phyloP scores from a whole-genome alignment of 371 early-diverging fungal genomes.

The Dichotomocladium elegans region DNA sequence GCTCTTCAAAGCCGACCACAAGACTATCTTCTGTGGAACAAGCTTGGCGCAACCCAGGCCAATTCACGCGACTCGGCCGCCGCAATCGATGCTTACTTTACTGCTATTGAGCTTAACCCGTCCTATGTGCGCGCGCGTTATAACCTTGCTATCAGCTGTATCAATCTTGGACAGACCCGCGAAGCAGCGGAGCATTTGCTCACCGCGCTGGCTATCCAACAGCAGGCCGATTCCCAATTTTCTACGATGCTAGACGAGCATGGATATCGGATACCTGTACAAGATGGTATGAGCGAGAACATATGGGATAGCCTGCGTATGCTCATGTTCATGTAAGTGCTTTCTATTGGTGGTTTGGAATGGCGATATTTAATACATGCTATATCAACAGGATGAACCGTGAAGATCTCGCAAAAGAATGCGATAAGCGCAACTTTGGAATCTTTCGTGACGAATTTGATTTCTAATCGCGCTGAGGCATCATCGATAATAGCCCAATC shows the following conservation, averaged over 20 bases:
- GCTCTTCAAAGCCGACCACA: conserved; percentile 84
- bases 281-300: conserved; percentile 64
- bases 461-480: conserved; percentile 52
- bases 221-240: conserved; percentile 38
- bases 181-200: conserved; percentile 94
- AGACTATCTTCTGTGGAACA: conserved; percentile 96
- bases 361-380: too few relatives aligned
- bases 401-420: conserved; percentile 70
- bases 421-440: conserved; percentile 68
- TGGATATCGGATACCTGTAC: conserved; percentile 28
- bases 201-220: conserved; percentile 79
- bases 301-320: conserved; percentile 88
- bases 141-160: conserved; percentile 90
- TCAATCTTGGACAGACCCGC: conserved; percentile 81
- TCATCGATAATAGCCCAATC: not conserved
- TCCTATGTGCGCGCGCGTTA: conserved; percentile 92
- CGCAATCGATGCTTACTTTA: conserved; percentile 91
- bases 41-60: conserved; percentile 94
- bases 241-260: conserved; percentile 21
- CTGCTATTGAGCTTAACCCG: conserved; percentile 91
- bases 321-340: conserved; percentile 69
- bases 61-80: conserved; percentile 71
- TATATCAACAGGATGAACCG: conserved; percentile 60
- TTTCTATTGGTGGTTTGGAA: not conserved
- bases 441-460: conserved; percentile 80